Conservation (phyloP, 441 rosid species). For the Hura crepitans region DNA sequence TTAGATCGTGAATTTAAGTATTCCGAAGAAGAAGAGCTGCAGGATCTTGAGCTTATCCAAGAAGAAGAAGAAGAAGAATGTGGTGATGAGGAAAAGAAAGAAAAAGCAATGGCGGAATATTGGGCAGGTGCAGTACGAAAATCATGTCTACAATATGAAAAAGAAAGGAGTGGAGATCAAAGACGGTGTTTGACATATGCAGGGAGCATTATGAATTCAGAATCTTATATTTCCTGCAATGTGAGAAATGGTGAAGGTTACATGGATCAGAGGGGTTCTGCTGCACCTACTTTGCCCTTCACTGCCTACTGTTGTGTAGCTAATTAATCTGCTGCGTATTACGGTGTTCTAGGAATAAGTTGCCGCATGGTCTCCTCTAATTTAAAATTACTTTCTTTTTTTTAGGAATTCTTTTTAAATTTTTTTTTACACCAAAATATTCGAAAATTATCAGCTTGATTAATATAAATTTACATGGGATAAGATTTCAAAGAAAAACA, state of each 20-base stretch:
- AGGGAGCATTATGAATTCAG: slow-evolving; percentile 5
- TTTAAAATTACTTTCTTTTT: too few relatives aligned
- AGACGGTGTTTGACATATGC: slow-evolving; percentile 28
- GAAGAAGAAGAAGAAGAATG: slow-evolving; percentile 21
- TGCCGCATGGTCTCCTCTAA: too few relatives aligned
- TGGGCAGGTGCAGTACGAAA: slow-evolving; percentile 17
- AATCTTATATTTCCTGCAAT: slow-evolving; percentile 15
- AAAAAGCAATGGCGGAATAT: background rate
- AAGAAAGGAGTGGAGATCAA: slow-evolving; percentile 15
- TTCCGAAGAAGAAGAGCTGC: slow-evolving; percentile 12
- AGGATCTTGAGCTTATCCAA: background rate
- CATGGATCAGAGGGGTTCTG: slow-evolving; percentile 13
- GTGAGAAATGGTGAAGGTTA: background rate
- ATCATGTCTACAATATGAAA: slow-evolving; percentile 11
- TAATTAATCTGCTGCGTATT: too few relatives aligned
- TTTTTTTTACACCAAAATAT: too few relatives aligned
- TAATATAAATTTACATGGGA: too few relatives aligned
- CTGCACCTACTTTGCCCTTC: slow-evolving; percentile 18
- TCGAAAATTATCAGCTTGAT: too few relatives aligned
- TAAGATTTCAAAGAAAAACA: too few relatives aligned
- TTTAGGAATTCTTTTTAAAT: too few relatives aligned
- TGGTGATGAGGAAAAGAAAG: background rate
- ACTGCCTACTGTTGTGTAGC: slow-evolving; percentile 14
- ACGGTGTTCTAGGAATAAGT: too few relatives aligned
- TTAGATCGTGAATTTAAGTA: slow-evolving; percentile 19